Percentiles rank a stretch among this genome's conserved stretches.
Conservation (phyloP, 208 protist genomes). For the Trypanosoma avium region DNA sequence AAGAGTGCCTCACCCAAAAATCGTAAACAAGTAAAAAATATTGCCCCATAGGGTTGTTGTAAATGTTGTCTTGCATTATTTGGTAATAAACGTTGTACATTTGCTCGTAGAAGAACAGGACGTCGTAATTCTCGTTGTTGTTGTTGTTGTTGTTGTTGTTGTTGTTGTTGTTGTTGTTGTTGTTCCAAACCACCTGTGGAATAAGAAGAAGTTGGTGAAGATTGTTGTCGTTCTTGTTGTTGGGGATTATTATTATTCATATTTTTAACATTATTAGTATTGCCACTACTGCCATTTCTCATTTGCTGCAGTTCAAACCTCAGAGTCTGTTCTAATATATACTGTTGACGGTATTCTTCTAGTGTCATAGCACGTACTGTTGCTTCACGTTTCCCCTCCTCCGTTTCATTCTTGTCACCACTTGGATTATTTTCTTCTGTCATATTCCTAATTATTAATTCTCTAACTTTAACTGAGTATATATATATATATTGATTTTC, state of each 20-base stretch:
- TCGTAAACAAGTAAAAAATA: too few species aligned
- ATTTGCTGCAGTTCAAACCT: background rate
- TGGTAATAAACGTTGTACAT: too few species aligned
- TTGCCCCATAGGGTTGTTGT: too few species aligned
- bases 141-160: background rate
- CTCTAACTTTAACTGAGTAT: too few species aligned
- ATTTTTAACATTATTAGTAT: background rate
- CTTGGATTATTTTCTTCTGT: background rate
- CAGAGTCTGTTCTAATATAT: slow-evolving; percentile 3
- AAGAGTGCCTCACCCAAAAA: too few species aligned
- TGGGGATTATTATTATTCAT: background rate
- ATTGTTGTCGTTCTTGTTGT: background rate
- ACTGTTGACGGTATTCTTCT: slow-evolving; percentile 15
- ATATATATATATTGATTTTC: too few species aligned
- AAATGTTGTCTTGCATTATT: too few species aligned
- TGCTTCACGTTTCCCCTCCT: background rate
- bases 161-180: background rate
- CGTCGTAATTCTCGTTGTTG: too few species aligned
- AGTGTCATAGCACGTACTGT: slow-evolving; percentile 1
- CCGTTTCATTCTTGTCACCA: background rate
- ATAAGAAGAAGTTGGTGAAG: too few species aligned
- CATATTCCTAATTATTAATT: too few species aligned
- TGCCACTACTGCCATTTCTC: background rate
- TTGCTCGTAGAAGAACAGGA: too few species aligned
- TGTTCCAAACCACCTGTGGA: too few species aligned